Evolutionary conservation across 345 rosid species (phyloP).

Genomic region (Passiflora organensis): DNA sequence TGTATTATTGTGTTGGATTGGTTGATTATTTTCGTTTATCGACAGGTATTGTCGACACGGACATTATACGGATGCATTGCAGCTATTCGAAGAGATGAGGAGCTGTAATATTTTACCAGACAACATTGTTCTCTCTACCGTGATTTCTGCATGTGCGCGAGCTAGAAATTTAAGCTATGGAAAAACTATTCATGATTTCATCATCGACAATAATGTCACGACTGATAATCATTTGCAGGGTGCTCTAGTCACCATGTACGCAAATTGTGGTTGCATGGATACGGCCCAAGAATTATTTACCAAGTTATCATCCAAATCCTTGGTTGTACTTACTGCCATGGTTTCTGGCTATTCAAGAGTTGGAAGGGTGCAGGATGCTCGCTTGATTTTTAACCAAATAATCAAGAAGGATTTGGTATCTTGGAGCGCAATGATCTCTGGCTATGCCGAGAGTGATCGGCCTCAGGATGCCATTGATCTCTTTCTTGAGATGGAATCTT

Average conservation of each 20-base stretch:
- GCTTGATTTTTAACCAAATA: constrained; percentile 18
- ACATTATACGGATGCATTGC: constrained; percentile 40
- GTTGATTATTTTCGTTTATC: constrained; percentile 3
- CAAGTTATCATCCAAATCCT: constrained; percentile 26
- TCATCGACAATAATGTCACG: constrained; percentile 32
- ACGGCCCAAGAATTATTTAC: constrained; percentile 32
- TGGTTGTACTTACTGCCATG: constrained; percentile 47
- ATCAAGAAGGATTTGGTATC: constrained; percentile 7
- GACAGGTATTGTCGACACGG: constrained; percentile 44
- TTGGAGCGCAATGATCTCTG: constrained; percentile 14
- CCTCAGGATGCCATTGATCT: constrained; percentile 10
- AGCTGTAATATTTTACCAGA: constrained; percentile 42
- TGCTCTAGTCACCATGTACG: constrained; percentile 45
- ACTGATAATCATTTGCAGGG: constrained; percentile 41
- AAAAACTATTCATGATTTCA: constrained; percentile 37
- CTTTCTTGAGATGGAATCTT: constrained; percentile 7
- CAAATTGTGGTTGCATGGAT: constrained; percentile 43
- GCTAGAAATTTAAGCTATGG: constrained; percentile 40
- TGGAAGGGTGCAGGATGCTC: constrained; percentile 46
- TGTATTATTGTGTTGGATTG: too few species aligned
- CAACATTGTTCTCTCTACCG: constrained; percentile 44
- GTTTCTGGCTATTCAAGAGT: constrained; percentile 45
- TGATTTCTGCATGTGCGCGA: constrained; percentile 48
- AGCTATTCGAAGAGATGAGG: constrained; percentile 68
- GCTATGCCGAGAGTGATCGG: constrained; percentile 13